Percentiles rank a stretch among this genome's conserved stretches.
Evolutionary conservation across 2,329 filamentous ascomycete species (phyloP).

Genomic region (Phaeosphaeria sp.): DNA sequence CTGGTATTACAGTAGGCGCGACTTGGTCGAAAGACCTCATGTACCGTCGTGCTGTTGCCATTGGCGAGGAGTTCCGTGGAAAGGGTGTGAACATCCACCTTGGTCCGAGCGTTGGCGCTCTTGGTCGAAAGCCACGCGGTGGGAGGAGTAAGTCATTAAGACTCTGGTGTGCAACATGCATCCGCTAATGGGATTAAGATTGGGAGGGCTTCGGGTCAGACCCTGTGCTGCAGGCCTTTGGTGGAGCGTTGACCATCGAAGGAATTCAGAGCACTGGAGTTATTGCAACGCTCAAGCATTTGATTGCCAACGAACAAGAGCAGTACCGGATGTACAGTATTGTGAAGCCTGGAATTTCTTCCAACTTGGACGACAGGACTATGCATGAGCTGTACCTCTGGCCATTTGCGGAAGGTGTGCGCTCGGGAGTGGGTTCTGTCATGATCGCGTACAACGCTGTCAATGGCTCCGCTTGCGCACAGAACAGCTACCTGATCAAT

Average conservation of each 20-base stretch:
- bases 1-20: slow-evolving; percentile 77
- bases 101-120: slow-evolving; percentile 72
- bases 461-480: slow-evolving; percentile 64
- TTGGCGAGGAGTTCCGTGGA: slow-evolving; percentile 74
- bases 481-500: slow-evolving; percentile 82
- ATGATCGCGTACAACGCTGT: slow-evolving; percentile 79
- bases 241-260: slow-evolving; percentile 76
- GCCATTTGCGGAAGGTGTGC: slow-evolving; percentile 82
- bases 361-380: slow-evolving; percentile 77
- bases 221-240: slow-evolving; percentile 74
- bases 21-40: slow-evolving; percentile 78
- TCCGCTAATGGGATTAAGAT: slow-evolving; percentile 35
- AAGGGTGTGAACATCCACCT: slow-evolving; percentile 77
- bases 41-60: slow-evolving; percentile 69
- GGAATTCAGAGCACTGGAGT: slow-evolving; percentile 77
- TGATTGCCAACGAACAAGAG: slow-evolving; percentile 75
- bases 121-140: slow-evolving; percentile 67
- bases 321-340: slow-evolving; percentile 54
- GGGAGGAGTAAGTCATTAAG: slow-evolving; percentile 59
- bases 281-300: slow-evolving; percentile 74
- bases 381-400: slow-evolving; percentile 82
- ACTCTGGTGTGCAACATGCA: neutral
- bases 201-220: slow-evolving; percentile 79
- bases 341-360: slow-evolving; percentile 45
- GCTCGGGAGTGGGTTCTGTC: slow-evolving; percentile 76